Evolutionary conservation across 176 grass and related monocot genomes (phyloP), one percentile per base, ranked within the genome.

Genomic region (Zizania latifolia): DNA sequence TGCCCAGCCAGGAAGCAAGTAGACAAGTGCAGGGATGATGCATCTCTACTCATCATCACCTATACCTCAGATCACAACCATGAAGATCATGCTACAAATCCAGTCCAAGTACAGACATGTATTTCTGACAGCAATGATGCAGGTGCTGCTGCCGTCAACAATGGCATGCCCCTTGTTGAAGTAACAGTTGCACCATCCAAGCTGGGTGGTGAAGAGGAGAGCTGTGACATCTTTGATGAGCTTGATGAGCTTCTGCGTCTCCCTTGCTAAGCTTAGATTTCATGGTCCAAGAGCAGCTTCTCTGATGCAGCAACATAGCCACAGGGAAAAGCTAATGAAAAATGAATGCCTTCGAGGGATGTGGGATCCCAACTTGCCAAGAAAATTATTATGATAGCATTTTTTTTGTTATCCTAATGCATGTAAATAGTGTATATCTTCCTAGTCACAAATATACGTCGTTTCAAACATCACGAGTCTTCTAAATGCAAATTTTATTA

Each of bases 1-100:
- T 74, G 69, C 21, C 58, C 79, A 74, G 79, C 69, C 22, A 41
- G 45, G 68, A 82, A 74, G 34, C 69, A 82, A 74, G 69, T 82
- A 37, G 69, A 74, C 41, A 82, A 58, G 69, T 72, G 69, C 58
- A 82, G 36, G 71, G 55, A 43, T 55, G 79, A 82, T 64, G 56
- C 69, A 32, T 73, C 79, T n/a, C 3, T 73, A 2, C 57, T 74
- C 22, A 82, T 74, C 79, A 65, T 82, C 69, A 82, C 56, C 68
- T 73, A 73, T 58, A 74, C 79, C 41, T 73, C 79, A 41, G 35
- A 74, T 38, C 69, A 82, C 22, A 73, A 53, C 43, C 79, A 82
- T 73, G 23, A 58, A 54, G 29, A 27, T 9, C 34, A 22, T 27
- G 5, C 69, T 35, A 23, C 28, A 53, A 17, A 51, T 53, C 5